Percentiles rank a stretch among this genome's conserved stretches.
phyloP scores from a whole-genome alignment of 805 yeast species.

The Ogataea thermomethanolica region DNA sequence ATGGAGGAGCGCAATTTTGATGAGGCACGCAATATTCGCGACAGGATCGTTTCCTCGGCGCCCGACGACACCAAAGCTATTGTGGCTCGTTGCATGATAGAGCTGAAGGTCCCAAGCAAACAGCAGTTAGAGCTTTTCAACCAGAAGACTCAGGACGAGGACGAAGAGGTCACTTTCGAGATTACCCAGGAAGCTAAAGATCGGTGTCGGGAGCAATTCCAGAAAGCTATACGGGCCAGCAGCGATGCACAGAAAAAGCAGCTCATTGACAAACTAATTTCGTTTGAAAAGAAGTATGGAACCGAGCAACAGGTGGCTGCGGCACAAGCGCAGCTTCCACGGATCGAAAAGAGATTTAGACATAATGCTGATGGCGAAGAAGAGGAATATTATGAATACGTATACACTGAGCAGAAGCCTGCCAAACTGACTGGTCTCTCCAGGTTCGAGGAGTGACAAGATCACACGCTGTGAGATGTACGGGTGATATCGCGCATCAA shows the following conservation, averaged over 20 bases:
- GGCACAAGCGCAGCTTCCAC: conserved; percentile 51
- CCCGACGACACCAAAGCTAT: conserved; percentile 42
- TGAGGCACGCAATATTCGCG: conserved; percentile 51
- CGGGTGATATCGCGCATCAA: not conserved
- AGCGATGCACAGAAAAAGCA: conserved; percentile 44
- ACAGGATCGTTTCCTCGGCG: conserved; percentile 35
- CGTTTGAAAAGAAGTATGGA: conserved; percentile 68
- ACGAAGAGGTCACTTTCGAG: conserved; percentile 46
- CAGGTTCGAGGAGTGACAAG: conserved; percentile 6
- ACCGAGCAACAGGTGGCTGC: conserved; percentile 32
- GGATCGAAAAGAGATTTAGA: conserved; percentile 43
- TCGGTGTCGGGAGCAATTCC: conserved; percentile 54
- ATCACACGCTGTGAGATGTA: not conserved
- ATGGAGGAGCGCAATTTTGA: conserved; percentile 57
- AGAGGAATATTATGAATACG: conserved; percentile 16
- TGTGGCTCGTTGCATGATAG: conserved; percentile 70
- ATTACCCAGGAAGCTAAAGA: conserved; percentile 42
- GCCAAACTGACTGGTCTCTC: not conserved
- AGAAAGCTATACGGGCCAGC: conserved; percentile 43
- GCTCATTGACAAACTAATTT: conserved; percentile 57
- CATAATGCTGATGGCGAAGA: conserved; percentile 44
- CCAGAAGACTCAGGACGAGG: conserved; percentile 21
- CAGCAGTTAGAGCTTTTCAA: conserved; percentile 42
- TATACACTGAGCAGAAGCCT: conserved; percentile 1
- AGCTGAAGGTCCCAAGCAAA: conserved; percentile 58